Evolutionary conservation across 345 rosid species (phyloP).

Genomic region (Erysimum cheiranthoides): DNA sequence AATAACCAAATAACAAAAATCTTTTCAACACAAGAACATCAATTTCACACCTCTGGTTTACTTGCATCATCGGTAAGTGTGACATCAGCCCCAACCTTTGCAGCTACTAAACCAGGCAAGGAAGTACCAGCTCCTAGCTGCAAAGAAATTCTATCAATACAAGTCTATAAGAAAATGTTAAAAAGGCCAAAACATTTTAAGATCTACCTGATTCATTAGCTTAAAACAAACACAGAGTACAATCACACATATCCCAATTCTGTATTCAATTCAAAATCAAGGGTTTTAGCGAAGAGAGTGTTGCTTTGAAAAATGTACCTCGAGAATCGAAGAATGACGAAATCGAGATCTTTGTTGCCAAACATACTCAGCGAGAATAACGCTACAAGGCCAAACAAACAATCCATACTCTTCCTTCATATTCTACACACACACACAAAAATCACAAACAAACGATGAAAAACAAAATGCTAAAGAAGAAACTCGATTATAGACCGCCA

Average conservation of each 20-base stretch:
- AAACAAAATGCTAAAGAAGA: background rate
- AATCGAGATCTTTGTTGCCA: conserved; percentile 86
- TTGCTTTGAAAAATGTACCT: conserved; percentile 48
- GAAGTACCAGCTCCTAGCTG: conserved; percentile 84
- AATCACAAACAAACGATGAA: background rate
- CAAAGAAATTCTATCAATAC: conserved; percentile 23
- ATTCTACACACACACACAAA: conserved; percentile 49
- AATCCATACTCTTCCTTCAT: conserved; percentile 91
- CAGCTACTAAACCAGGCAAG: conserved; percentile 63
- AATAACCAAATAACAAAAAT: conserved; percentile 8
- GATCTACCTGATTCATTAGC: background rate
- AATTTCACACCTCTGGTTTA: conserved; percentile 59
- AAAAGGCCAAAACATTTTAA: background rate
- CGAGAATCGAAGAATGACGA: conserved; percentile 53
- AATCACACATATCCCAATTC: background rate
- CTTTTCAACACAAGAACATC: background rate
- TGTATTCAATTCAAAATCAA: conserved; percentile 1
- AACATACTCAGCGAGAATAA: conserved; percentile 85
- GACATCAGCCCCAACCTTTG: conserved; percentile 76
- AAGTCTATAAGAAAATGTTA: background rate
- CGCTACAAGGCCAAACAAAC: conserved; percentile 89
- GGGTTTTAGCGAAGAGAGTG: background rate
- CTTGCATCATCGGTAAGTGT: conserved; percentile 62
- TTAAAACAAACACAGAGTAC: background rate
- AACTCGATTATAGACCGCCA: background rate